Base-by-base conservation (phyloP, 2,329 filamentous ascomycete species). In the Lithohypha guttulata region DNA sequence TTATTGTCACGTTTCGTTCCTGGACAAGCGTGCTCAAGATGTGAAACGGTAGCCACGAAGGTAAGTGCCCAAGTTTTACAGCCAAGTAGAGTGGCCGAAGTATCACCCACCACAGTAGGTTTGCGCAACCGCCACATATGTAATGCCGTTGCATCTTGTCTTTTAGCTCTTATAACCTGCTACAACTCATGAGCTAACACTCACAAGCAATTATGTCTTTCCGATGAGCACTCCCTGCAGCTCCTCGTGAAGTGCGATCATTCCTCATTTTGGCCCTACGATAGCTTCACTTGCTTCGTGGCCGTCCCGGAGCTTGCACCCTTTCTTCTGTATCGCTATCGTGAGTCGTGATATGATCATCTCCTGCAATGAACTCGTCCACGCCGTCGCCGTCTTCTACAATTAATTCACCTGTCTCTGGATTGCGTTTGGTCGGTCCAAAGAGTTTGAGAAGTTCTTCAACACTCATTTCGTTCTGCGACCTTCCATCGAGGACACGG, bases 401-500 rank as follows among this genome's bases (percentile, higher is more conserved):
- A 26, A 46, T 29, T 11, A 42, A 42, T 39, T 45, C 46, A 17
- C 43, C 44, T 17, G 42, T 49, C 38, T 45, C 27, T 2, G 26
- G 26, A 19, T 31, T 27, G 26, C 3, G 41, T 32, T 7, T 46
- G 27, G 14, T 44, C 18, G 22, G 43, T 29, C 49, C 52, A 35
- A 60, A 60, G 39, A 58, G 42, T 7, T 44, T 23, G 2, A 59
- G 31, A 14, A 59, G 44, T 2, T 52, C 45, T 2, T 31, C 32
- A 2, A 52, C 31, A 0, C 51, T 50, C 6, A 48, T 42, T 8
- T 42, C 42, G n/a, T 30, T 26, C 5, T 35, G 26, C 19, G 22
- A 39, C 4, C 44, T 39, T 2, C 40, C 32, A 2, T 46, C 47
- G 17, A 51, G 48, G 4, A 41, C 47, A 9, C 36, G 29, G 8